phyloP scores from a whole-genome alignment of 2,329 filamentous ascomycete species.

The Colletotrichum orbiculare region DNA sequence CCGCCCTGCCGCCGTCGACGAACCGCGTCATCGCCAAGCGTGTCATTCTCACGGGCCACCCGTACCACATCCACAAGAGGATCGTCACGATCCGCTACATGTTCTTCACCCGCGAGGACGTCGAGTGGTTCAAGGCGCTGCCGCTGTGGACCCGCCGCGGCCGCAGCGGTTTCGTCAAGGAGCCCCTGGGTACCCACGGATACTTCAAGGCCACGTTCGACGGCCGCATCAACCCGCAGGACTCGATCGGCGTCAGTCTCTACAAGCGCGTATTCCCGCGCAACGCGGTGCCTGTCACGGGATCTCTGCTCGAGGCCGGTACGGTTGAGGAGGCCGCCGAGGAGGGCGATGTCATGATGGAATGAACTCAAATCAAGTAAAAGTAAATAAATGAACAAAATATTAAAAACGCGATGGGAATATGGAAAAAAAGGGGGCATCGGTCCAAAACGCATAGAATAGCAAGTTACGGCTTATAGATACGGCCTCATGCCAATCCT shows the following conservation, averaged over 20 bases:
- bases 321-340: constrained; percentile 31
- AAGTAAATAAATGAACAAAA: constrained; percentile 8
- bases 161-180: constrained; percentile 91
- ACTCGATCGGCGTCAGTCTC: constrained; percentile 89
- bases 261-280: constrained; percentile 90
- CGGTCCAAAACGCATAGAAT: constrained; percentile 29
- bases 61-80: constrained; percentile 98
- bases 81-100: constrained; percentile 98
- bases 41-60: constrained; percentile 92
- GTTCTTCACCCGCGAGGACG: constrained; percentile 98
- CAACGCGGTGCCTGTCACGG: constrained; percentile 63
- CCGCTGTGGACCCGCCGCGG: constrained; percentile 94
- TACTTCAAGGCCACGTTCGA: constrained; percentile 99
- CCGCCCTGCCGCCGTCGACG: constrained; percentile 80
- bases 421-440: constrained; percentile 14
- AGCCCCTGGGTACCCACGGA: constrained; percentile 94
- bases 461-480: constrained; percentile 30
- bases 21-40: constrained; percentile 91
- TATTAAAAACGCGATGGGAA: constrained; percentile 37
- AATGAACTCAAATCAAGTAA: constrained; percentile 41
- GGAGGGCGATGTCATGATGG: constrained; percentile 53
- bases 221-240: constrained; percentile 93
- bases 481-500: constrained; percentile 32
- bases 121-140: constrained; percentile 97
- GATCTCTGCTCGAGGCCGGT: constrained; percentile 53